Base-by-base conservation (phyloP, 371 early-diverging fungal species). In the Syncephalastrum monosporum region DNA sequence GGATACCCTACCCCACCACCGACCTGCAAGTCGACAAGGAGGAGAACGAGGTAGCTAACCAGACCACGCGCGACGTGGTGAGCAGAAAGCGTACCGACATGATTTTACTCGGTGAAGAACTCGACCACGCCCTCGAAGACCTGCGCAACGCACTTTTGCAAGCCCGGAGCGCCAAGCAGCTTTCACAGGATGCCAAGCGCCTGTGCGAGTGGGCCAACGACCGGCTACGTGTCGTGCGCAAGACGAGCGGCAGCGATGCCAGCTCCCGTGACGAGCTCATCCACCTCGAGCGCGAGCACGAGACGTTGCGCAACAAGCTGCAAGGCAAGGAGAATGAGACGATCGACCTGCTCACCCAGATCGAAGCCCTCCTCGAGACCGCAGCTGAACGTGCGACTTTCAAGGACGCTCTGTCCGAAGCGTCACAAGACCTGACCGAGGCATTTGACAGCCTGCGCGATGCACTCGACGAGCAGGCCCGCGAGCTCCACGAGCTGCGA, bases 201-300 rank as follows among this genome's bases (percentile, higher is more conserved):
- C 55, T 81, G 10, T 64, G 67, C 43, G 59, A 63, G 33, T 79
- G 77, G 79, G 77, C 71, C 8, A 65, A 71, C n/a, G 65, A 75
- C 29, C 68, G 74, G 15, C 42, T 65, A 12, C 59, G 58, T 15
- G 43, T 29, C 1, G 53, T 75, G 19, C 63, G 63, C 4, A 64
- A 64, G 21, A 56, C 64, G n/a, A 63, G 57, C 15, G 65, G 57
- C 3, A 59, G 62, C 4, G 56, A 46, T 33, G 45, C 51, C 5
- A 47, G 71, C 45, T 65, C 68, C 16, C 54, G 57, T 4, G 70
- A 71, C 14, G 74, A 74, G 24, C 17, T 77, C 5, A 56, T 63
- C 19, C 61, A 65, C 10, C 49, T 77, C 0, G 72, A 69, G 42
- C 48, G 63, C 41, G 77, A 71, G 13, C 62, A 60, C 4, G 65